A percentile compares a stretch with the other conserved stretches of the same genome.
Evolutionary conservation across 1,139 yeast genomes (phyloP).

Genomic region (Nakaseomyces uthaithaninus): DNA sequence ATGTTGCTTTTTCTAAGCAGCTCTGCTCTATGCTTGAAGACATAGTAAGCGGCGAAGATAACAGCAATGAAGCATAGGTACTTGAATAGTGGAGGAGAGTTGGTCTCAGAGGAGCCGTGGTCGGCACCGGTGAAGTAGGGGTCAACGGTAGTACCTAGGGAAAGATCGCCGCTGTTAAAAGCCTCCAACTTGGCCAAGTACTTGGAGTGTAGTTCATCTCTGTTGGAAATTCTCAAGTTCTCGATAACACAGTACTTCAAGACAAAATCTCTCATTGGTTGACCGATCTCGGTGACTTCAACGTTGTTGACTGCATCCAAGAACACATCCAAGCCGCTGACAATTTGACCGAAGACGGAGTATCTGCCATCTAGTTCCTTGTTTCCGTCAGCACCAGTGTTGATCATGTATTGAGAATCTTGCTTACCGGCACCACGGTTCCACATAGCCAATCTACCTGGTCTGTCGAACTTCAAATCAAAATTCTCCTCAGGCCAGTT

Average conservation of each 20-base stretch:
- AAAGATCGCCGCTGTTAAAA: conserved; percentile 17
- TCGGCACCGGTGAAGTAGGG: conserved; percentile 9
- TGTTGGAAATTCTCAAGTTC: conserved; percentile 13
- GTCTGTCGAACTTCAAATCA: conserved; percentile 49
- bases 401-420: conserved; percentile 66
- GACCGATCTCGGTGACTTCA: conserved; percentile 32
- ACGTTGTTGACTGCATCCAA: conserved; percentile 43
- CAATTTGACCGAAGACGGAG: conserved; percentile 70
- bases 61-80: not conserved
- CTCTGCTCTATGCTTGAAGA: not conserved
- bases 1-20: not conserved
- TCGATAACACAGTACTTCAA: conserved; percentile 30
- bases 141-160: conserved; percentile 20
- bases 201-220: conserved; percentile 15
- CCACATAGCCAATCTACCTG: conserved; percentile 70
- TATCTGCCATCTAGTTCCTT: conserved; percentile 63
- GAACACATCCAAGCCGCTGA: conserved; percentile 54
- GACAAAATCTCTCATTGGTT: conserved; percentile 41
- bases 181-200: conserved; percentile 18
- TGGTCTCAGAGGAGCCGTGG: not conserved
- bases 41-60: conserved; percentile 1
- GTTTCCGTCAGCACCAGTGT: conserved; percentile 48
- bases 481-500: conserved; percentile 65
- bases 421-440: conserved; percentile 68
- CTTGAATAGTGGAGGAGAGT: not conserved